Conservation (phyloP, 148 eudicot genomes). For the Rhododendron griersonianum region DNA sequence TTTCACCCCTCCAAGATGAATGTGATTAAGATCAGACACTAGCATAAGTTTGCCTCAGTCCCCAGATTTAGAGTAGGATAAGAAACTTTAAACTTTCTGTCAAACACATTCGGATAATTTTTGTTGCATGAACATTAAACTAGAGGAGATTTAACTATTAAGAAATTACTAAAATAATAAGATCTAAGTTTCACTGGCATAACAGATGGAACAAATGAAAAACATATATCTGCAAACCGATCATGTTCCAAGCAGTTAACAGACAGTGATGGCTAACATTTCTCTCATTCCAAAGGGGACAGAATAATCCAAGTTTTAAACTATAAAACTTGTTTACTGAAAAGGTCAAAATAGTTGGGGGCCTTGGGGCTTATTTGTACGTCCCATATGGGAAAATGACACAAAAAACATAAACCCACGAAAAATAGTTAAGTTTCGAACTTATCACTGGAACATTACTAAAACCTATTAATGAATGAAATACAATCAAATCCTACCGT, state of each 20-base stretch:
- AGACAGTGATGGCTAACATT: neutral
- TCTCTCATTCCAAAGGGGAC: neutral
- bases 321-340: neutral
- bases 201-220: neutral
- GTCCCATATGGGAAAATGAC: neutral
- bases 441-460: neutral
- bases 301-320: neutral
- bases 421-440: neutral
- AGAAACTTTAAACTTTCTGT: neutral
- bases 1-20: neutral
- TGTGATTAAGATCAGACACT: neutral
- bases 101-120: neutral
- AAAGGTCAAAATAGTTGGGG: neutral
- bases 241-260: neutral
- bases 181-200: neutral
- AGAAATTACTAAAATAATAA: neutral
- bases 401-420: neutral
- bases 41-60: neutral
- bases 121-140: neutral
- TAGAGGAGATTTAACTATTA: neutral
- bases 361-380: neutral
- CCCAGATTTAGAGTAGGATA: neutral
- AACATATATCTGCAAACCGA: neutral
- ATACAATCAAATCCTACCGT: neutral
- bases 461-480: neutral